Base-by-base conservation (phyloP, 116 monocot species). In the Phalaenopsis hybrid region DNA sequence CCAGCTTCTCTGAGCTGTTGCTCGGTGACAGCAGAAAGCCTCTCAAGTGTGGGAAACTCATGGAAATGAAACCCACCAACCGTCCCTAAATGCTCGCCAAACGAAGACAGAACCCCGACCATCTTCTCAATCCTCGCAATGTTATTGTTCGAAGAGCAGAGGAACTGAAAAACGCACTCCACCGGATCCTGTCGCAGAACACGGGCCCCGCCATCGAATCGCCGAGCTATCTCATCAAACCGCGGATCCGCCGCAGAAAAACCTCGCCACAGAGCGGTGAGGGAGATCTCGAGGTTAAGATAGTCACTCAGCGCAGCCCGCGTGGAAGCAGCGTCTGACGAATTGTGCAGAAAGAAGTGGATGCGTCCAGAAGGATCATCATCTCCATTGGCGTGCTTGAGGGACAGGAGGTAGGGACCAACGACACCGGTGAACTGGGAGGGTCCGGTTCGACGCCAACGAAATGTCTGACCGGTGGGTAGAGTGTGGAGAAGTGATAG, bases 61-160 rank as follows among this genome's bases (percentile, higher is more conserved):
- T 94, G 79, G 70, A 97, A 97, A 6, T 90, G 85, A 37, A 89
- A 87, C 3, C 89, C 95, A 6, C 84, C 90, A 61, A 98, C 89
- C 0, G 79, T 88, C 55, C 95, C 97, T 55, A 98, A 82, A 41
- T 83, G 79, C 81, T 88, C 86, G 58, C 95, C 97, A 48, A 88
- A 91, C 16, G 89, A 85, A 10, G 86, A 82, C 9, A 98, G 44
- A 50, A 87, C 81, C n/a, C 82, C 83, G 18, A 98, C 97, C 97
- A 98, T 98, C 90, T 89, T 89, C 85, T 95, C 90, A 58, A 98
- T 94, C 85, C 97, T 86, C 65, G 50, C 84, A 37, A 97, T 97
- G 78, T 97, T 94, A 43, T 97, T 97, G 37, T 98, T 98, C 4
- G 97, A 98, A 28, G 95, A 94, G 84, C 97, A 98, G 43, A 98